A percentile compares a stretch with the other conserved stretches of the same genome.
Conservation (phyloP, 192 early-diverging fungal species). For the Linderina pennispora region DNA sequence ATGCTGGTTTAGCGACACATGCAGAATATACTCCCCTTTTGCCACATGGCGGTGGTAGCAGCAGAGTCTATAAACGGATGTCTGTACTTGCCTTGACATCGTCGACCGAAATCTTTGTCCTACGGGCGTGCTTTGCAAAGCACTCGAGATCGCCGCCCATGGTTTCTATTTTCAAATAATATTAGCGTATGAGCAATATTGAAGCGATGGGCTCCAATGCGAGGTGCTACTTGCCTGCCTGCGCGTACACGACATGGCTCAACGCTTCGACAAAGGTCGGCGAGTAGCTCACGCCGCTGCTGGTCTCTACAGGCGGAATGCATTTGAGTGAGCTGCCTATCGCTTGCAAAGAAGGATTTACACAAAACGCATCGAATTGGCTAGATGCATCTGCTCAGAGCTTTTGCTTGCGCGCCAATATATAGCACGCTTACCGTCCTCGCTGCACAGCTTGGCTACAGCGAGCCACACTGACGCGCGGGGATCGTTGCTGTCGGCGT, state of each 20-base stretch:
- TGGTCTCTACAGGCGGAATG: slow-evolving; percentile 22
- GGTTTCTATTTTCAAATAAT: slow-evolving; percentile 11
- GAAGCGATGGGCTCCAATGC: neutral
- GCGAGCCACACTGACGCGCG: neutral
- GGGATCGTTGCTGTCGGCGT: neutral
- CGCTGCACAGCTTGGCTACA: neutral
- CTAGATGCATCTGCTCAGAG: no score
- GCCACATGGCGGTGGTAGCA: neutral
- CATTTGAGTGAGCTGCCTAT: no score
- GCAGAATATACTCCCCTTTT: neutral
- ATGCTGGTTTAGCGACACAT: neutral
- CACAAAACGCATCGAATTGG: no score
- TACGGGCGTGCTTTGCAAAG: slow-evolving; percentile 42
- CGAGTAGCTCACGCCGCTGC: slow-evolving; percentile 11
- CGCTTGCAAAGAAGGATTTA: no score
- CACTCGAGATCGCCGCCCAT: slow-evolving; percentile 36
- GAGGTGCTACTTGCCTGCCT: slow-evolving; percentile 34
- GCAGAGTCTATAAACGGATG: no score
- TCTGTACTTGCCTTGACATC: slow-evolving; percentile 33
- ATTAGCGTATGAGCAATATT: neutral
- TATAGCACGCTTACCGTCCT: neutral
- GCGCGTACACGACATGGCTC: slow-evolving; percentile 33
- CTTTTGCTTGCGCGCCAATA: no score
- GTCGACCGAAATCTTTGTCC: slow-evolving; percentile 41
- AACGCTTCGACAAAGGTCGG: slow-evolving; percentile 35